These are phyloP conservation scores for Lavandula angustifolia DNA, from an alignment of 257 asterid genomes.

Conservation along the genomic window DNA sequence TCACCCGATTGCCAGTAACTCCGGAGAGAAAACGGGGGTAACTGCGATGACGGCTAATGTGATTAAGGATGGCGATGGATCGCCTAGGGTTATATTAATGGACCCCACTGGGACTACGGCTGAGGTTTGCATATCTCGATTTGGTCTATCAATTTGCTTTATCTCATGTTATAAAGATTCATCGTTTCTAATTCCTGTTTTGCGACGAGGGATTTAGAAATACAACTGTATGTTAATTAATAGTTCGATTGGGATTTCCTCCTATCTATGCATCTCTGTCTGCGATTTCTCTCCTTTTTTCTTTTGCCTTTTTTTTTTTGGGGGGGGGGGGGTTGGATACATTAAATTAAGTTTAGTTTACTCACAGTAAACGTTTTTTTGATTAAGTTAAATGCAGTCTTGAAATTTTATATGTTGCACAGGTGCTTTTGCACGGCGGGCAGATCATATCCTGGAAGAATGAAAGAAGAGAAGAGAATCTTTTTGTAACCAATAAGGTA, in stretches of 20 bases:
- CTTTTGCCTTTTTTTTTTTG: not conserved
- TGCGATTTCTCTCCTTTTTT: not conserved
- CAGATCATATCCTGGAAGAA: constrained; percentile 90
- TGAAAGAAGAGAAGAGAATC: constrained; percentile 71
- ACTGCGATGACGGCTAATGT: constrained; percentile 50
- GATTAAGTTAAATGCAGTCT: not conserved
- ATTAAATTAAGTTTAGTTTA: constrained; percentile 6
- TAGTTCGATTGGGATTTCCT: not conserved
- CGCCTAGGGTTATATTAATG: constrained; percentile 56
- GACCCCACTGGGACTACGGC: constrained; percentile 81
- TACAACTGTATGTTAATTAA: constrained; percentile 17
- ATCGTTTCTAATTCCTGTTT: not conserved
- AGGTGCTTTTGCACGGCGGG: constrained; percentile 76
- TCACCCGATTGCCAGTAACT: constrained; percentile 35
- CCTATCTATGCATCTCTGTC: not conserved
- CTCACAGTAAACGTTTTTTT: not conserved
- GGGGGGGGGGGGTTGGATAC: too few relatives aligned
- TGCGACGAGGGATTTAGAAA: constrained; percentile 26
- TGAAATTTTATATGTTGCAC: constrained; percentile 24
- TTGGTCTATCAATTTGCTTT: constrained; percentile 15
- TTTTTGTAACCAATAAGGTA: constrained; percentile 73
- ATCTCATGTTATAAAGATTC: constrained; percentile 10
- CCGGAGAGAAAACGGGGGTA: constrained; percentile 40
- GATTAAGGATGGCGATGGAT: constrained; percentile 57
- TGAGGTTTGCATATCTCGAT: constrained; percentile 47